Conservation (phyloP, 306 rosid species). For the Vicia villosa region DNA sequence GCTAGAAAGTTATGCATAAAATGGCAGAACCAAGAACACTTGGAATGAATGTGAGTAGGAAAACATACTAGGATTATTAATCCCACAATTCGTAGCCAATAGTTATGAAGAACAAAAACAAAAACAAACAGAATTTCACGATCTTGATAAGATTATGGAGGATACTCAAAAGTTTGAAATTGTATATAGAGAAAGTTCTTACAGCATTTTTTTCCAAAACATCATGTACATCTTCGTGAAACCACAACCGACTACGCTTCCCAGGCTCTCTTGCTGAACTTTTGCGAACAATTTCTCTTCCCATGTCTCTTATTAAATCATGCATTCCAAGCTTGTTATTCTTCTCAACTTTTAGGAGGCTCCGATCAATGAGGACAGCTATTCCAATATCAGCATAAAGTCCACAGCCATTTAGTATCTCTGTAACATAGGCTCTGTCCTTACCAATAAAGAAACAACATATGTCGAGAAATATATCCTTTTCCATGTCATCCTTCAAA, state of each 20-base stretch:
- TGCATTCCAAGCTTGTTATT: conserved; percentile 35
- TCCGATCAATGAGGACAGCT: conserved; percentile 29
- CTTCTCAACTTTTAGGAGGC: conserved; percentile 35
- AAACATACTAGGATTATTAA: not conserved
- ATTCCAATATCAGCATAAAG: conserved; percentile 39
- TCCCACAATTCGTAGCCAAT: not conserved
- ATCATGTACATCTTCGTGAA: not conserved
- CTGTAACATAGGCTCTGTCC: conserved; percentile 17
- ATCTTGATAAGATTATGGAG: not conserved
- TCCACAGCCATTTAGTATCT: conserved; percentile 39
- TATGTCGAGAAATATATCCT: conserved; percentile 47
- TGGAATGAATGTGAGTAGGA: not conserved
- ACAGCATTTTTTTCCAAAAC: not conserved
- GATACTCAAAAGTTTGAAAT: not conserved
- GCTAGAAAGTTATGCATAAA: not conserved
- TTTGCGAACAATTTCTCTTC: conserved; percentile 5
- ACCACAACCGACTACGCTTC: conserved; percentile 14
- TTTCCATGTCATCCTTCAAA: not conserved
- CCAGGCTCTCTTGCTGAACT: not conserved
- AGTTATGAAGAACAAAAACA: not conserved
- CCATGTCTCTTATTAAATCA: conserved; percentile 34
- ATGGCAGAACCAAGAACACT: not conserved
- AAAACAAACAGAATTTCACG: not conserved
- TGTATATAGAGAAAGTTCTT: not conserved
- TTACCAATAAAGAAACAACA: conserved; percentile 45